phyloP scores from a whole-genome alignment of 495 filamentous ascomycete genomes.

The Hypoxylon trugodes region DNA sequence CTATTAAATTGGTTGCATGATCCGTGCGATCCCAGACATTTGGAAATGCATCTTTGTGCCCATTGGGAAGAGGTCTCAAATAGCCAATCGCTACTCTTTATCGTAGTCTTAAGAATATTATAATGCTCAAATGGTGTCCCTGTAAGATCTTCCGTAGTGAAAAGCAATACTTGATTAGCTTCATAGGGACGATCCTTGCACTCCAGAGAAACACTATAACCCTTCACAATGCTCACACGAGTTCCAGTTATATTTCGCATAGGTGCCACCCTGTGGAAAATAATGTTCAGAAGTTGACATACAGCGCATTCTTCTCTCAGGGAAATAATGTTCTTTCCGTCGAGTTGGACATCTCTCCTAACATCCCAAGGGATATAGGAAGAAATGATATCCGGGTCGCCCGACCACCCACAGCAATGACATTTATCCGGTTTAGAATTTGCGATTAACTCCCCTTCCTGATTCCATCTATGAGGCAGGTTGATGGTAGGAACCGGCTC shows the following conservation, averaged over 20 bases:
- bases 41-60: slow-evolving; percentile 1
- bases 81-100: neutral
- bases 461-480: neutral
- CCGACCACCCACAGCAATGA: neutral
- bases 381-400: neutral
- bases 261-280: neutral
- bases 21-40: neutral
- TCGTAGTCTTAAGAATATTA: neutral
- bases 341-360: too few relatives aligned
- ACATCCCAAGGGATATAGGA: too few relatives aligned
- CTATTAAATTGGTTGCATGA: neutral
- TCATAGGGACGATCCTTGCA: neutral
- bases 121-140: neutral
- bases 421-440: neutral
- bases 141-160: neutral
- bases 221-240: too few relatives aligned
- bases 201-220: neutral
- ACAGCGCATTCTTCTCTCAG: neutral
- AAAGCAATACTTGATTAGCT: neutral
- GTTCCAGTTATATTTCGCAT: too few relatives aligned
- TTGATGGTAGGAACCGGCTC: neutral
- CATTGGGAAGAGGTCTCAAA: neutral
- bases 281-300: neutral
- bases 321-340: neutral
- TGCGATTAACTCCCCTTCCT: neutral